Conservation (phyloP, 345 rosid species). For the Camelina hispida region DNA sequence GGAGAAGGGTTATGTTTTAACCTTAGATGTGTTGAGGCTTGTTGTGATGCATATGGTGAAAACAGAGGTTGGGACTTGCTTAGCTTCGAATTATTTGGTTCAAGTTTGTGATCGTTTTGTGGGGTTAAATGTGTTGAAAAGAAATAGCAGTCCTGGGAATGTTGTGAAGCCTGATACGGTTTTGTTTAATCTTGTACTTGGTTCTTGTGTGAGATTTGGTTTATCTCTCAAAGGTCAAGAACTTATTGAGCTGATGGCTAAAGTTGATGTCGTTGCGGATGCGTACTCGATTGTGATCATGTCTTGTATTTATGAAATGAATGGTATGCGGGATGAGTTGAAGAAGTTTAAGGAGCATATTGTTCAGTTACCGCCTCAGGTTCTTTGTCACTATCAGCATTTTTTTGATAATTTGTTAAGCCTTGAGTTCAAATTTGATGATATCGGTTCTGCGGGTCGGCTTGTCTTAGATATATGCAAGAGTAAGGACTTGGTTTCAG, state of each 20-base stretch:
- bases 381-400: slow-evolving; percentile 58
- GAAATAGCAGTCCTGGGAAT: slow-evolving; percentile 37
- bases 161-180: slow-evolving; percentile 63
- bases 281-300: slow-evolving; percentile 63
- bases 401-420: slow-evolving; percentile 73
- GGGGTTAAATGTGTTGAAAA: slow-evolving; percentile 27
- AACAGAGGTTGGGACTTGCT: slow-evolving; percentile 65
- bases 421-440: slow-evolving; percentile 73
- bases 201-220: slow-evolving; percentile 72
- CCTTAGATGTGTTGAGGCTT: slow-evolving; percentile 48
- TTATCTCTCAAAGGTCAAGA: slow-evolving; percentile 75
- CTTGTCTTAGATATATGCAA: slow-evolving; percentile 59
- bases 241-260: slow-evolving; percentile 73
- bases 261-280: slow-evolving; percentile 65
- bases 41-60: slow-evolving; percentile 79
- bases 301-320: slow-evolving; percentile 70
- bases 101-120: slow-evolving; percentile 58
- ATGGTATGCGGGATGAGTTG: slow-evolving; percentile 76
- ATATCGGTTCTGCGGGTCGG: slow-evolving; percentile 66
- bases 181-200: slow-evolving; percentile 74
- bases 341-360: slow-evolving; percentile 66
- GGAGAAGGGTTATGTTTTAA: slow-evolving; percentile 48
- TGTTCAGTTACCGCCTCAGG: slow-evolving; percentile 48
- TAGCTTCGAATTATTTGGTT: slow-evolving; percentile 73
- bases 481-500: slow-evolving; percentile 36